Evolutionary conservation across 495 filamentous ascomycete species (phyloP), one percentile per base, ranked within the genome.

Genomic region (Aspergillus sclerotiicarbonarius): DNA sequence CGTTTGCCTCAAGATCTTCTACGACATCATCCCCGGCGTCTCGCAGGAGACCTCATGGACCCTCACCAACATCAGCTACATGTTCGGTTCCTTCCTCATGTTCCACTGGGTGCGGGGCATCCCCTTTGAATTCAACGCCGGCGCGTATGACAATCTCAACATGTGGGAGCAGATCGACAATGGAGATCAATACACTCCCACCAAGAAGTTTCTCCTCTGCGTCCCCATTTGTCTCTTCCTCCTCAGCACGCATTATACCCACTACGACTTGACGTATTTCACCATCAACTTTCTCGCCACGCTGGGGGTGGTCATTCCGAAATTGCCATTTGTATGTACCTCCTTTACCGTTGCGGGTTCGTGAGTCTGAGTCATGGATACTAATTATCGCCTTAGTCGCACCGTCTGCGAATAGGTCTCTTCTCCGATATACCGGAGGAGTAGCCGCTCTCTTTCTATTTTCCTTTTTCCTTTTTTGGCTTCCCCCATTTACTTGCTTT

Each of bases 111-210:
- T 98, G 65, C 91, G 92, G 68, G 94, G 94, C 69, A 91, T 98
- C 52, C 94, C 94, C 15, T 98, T 98, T 75, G 94, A 98, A 68
- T 98, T 98, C 82, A 97, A 98, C 71, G 87, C 91, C n/a, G 94
- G 94, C 50, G 94, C 94, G 58, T 98, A 96, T 79, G 94, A 98
- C 75, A 97, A 98, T 70, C 82, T 98, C 62, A 98, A 97, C 76
- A 96, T 98, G 92, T 98, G 94, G 94, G 94, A 98, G 79, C 94
- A 98, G 79, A 98, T 98, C 69, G 94, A 98, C 78, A 94, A 98
- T 66, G 94, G 94, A 30, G 94, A 94, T 71, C 94, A 98, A 70
- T 98, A 97, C 77, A 98, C 94, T 6, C 94, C 94, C 12, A 86
- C 94, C 55, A 98, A 98, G 83, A 98, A 98, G 74, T 98, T 97